Conservation (phyloP, 1,284 basidiomycete genomes). For the Ustilago bromivora region DNA sequence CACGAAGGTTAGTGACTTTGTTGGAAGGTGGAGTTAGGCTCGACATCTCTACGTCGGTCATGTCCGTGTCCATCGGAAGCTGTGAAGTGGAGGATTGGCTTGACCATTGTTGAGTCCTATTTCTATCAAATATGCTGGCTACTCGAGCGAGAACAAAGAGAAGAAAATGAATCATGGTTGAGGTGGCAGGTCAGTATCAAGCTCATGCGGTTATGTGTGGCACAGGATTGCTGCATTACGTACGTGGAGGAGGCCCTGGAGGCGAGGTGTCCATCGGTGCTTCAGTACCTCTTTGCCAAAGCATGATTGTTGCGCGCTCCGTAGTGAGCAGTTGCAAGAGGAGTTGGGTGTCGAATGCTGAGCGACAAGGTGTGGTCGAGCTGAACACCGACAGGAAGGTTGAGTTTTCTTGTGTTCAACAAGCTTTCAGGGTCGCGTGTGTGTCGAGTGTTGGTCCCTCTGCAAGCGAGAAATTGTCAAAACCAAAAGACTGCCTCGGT, state of each 20-base stretch:
- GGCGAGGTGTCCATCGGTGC: slow-evolving; percentile 62
- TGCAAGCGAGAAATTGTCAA: neutral
- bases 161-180: neutral
- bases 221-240: slow-evolving; percentile 1
- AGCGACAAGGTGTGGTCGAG: neutral
- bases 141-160: neutral
- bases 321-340: neutral
- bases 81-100: slow-evolving; percentile 17
- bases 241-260: slow-evolving; percentile 47
- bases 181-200: neutral
- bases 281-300: slow-evolving; percentile 56
- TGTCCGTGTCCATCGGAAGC: slow-evolving; percentile 22
- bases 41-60: slow-evolving; percentile 55
- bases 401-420: slow-evolving; percentile 6
- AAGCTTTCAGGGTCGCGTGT: slow-evolving; percentile 22
- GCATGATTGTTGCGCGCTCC: slow-evolving; percentile 13
- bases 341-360: neutral
- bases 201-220: neutral
- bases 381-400: neutral
- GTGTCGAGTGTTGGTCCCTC: slow-evolving; percentile 44
- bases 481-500: neutral
- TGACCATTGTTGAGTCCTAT: slow-evolving; percentile 10
- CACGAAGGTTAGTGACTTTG: slow-evolving; percentile 9
- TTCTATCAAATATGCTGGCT: slow-evolving; percentile 36
- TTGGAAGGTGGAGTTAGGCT: slow-evolving; percentile 49